phyloP scores from a whole-genome alignment of 2,329 filamentous ascomycete genomes.

The Pseudocercospora fuligena region DNA sequence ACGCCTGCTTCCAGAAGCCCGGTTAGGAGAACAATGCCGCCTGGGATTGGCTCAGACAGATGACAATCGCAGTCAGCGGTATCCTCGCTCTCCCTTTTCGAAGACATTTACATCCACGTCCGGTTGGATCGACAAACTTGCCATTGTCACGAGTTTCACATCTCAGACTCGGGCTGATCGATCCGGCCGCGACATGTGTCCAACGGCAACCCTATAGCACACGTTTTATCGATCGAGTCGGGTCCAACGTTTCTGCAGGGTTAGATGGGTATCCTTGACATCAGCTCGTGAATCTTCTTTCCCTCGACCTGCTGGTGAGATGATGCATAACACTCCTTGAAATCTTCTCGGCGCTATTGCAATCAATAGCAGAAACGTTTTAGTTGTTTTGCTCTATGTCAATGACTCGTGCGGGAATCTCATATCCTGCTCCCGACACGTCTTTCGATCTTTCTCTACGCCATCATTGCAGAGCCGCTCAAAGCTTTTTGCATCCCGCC shows the following conservation, averaged over 20 bases:
- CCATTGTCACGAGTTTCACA: neutral
- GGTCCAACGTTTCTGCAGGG: constrained; percentile 1
- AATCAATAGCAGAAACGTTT: constrained; percentile 14
- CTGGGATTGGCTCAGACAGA: constrained; percentile 11
- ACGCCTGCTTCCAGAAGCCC: constrained; percentile 27
- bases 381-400: constrained; percentile 10
- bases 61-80: neutral
- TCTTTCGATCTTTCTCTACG: constrained; percentile 4
- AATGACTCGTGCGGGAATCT: constrained; percentile 10
- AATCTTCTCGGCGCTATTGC: constrained; percentile 1
- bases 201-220: constrained; percentile 15
- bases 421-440: constrained; percentile 1
- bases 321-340: constrained; percentile 5
- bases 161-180: constrained; percentile 6
- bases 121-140: neutral
- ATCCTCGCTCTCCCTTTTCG: neutral
- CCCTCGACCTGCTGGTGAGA: neutral
- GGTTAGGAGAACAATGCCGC: constrained; percentile 18
- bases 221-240: constrained; percentile 10
- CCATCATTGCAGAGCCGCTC: constrained; percentile 14
- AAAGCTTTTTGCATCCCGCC: constrained; percentile 26
- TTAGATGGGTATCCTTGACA: constrained; percentile 3
- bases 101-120: neutral
- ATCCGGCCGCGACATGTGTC: constrained; percentile 8
- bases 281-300: neutral